Evolutionary conservation across 805 yeast species (phyloP), one percentile per base, ranked within the genome.

Genomic region (Yamadazyma insecticola): DNA sequence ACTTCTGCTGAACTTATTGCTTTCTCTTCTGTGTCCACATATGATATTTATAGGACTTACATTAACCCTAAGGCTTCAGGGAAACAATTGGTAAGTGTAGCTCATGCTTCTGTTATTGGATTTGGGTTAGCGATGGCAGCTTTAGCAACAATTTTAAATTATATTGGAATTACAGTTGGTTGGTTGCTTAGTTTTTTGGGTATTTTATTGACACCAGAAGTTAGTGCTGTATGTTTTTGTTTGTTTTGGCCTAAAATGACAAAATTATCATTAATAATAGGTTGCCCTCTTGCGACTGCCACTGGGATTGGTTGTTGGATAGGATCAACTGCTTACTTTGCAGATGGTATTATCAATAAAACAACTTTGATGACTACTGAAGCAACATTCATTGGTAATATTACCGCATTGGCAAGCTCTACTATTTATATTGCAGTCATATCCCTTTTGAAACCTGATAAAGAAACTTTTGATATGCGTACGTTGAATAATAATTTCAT

Each of bases 301-400:
- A 39, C 55, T 11, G 69, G 67, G 10, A 23, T 65, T 9, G 50
- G 50, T 15, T 59, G 51, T 11, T 65, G 70, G 72, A 37, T 65
- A 10, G 57, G 55, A 11, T n/a, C 34, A 5, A 55, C 61, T 16
- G 58, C 65, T 41, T 53, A 57, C 21, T 50, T 46, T 10, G 47
- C 56, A 31, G 41, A 45, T 35, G 70, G 70, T 14, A 51, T 43
- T n/a, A 53, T 66, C 27, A 56, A 36, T 26, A 63, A 63, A 17
- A 47, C 38, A 15, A 56, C 52, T 28, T 43, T 67, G 22, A 48
- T 60, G 15, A 39, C 53, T 24, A 51, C 55, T 16, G 58, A 64
- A 60, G 72, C 63, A 26, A 61, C 71, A 3, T 63, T 63, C 38
- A 52, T 66, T 11, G 72, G 70, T 18, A 63, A 58, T 35, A 53